Evolutionary conservation across 306 rosid species (phyloP).

Genomic region (Pterocarpus santalinus): DNA sequence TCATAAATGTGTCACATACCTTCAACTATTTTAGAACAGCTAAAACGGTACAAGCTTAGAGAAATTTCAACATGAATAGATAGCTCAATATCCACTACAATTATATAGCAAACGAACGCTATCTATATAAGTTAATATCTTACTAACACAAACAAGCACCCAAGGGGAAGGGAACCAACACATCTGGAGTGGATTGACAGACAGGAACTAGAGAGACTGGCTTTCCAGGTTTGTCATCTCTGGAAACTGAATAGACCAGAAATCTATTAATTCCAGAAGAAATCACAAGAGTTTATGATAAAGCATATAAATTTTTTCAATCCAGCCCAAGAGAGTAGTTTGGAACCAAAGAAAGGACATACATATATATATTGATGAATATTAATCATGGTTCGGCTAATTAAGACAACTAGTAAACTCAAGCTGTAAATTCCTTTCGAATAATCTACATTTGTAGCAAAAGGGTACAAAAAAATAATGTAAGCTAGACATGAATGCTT

Average conservation of each 20-base stretch:
- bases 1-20: neutral
- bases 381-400: conserved; percentile 3
- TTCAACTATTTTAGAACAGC: conserved; percentile 34
- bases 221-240: conserved; percentile 48
- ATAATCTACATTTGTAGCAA: conserved; percentile 5
- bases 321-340: neutral
- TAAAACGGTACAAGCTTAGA: conserved; percentile 41
- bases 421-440: conserved; percentile 6
- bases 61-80: conserved; percentile 19
- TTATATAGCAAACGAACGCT: conserved; percentile 18
- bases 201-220: conserved; percentile 39
- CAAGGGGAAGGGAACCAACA: conserved; percentile 35
- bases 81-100: conserved; percentile 39
- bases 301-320: conserved; percentile 2
- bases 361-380: neutral
- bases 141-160: conserved; percentile 39
- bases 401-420: conserved; percentile 5
- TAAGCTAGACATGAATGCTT: neutral
- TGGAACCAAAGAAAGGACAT: too few relatives aligned
- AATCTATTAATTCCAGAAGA: conserved; percentile 30
- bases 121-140: conserved; percentile 31
- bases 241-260: conserved; percentile 44
- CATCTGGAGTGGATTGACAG: conserved; percentile 32
- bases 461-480: conserved; percentile 1
- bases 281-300: conserved; percentile 1